A percentile compares a stretch with the other conserved stretches of the same genome.
phyloP scores from a whole-genome alignment of 108 stramenopile species.

The Skeletonema tropicum region DNA sequence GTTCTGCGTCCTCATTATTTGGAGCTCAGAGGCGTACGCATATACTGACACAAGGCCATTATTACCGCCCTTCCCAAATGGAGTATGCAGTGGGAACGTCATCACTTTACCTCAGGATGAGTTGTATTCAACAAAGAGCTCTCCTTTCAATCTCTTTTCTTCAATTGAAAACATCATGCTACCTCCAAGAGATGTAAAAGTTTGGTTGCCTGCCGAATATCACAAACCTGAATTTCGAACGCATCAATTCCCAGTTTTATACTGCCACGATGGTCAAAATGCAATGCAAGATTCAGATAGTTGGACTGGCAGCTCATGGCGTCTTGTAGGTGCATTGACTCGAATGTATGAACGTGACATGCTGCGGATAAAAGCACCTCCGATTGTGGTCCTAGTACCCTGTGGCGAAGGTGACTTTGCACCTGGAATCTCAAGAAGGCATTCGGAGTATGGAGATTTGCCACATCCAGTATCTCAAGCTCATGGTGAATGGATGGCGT shows the following conservation, averaged over 20 bases:
- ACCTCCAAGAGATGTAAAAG: conserved; percentile 52
- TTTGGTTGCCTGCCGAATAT: conserved; percentile 77
- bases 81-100: conserved; percentile 16
- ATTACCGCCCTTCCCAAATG: conserved; percentile 26
- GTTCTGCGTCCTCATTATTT: not conserved
- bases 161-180: conserved; percentile 9
- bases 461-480: conserved; percentile 58
- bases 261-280: conserved; percentile 80
- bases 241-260: conserved; percentile 54
- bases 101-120: conserved; percentile 11
- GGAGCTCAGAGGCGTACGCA: not conserved
- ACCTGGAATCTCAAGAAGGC: conserved; percentile 37
- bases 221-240: conserved; percentile 10
- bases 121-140: conserved; percentile 14
- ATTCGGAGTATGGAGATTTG: conserved; percentile 71
- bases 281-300: conserved; percentile 54
- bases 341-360: conserved; percentile 51
- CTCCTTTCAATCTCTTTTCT: conserved; percentile 1
- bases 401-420: conserved; percentile 44
- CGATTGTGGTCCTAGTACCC: conserved; percentile 51
- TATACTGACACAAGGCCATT: conserved; percentile 5
- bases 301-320: conserved; percentile 79
- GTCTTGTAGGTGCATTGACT: conserved; percentile 71
- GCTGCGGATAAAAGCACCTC: conserved; percentile 41
- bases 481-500: conserved; percentile 72